Percentiles rank a stretch among this genome's conserved stretches.
phyloP scores from a whole-genome alignment of 371 early-diverging fungal species.

The Coemansia sp. region DNA sequence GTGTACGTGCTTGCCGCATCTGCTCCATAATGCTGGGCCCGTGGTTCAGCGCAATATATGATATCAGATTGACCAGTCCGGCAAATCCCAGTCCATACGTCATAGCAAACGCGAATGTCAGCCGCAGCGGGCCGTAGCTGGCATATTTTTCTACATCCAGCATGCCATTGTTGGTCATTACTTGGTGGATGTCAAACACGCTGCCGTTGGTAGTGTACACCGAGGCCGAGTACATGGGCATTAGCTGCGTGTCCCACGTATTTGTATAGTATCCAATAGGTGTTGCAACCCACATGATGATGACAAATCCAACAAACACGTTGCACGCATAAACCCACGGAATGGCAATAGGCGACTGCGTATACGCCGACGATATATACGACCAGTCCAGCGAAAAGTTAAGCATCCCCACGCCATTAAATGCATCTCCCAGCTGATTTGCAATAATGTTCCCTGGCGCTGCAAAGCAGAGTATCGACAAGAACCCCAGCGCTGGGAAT shows the following conservation, averaged over 20 bases:
- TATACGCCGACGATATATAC: conserved; percentile 58
- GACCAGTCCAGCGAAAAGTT: conserved; percentile 78
- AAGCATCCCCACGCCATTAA: conserved; percentile 68
- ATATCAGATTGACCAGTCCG: conserved; percentile 38
- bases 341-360: conserved; percentile 65
- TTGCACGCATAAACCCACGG: conserved; percentile 73
- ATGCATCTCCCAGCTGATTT: conserved; percentile 65
- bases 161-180: conserved; percentile 41
- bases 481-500: conserved; percentile 64
- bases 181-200: conserved; percentile 55
- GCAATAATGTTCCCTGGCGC: conserved; percentile 58
- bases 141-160: conserved; percentile 58
- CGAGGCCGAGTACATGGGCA: conserved; percentile 56
- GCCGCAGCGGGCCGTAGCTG: conserved; percentile 66
- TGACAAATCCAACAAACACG: conserved; percentile 64
- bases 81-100: conserved; percentile 61
- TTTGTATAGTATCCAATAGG: conserved; percentile 72
- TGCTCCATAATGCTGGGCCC: conserved; percentile 58
- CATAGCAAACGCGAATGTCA: conserved; percentile 67
- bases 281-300: conserved; percentile 72
- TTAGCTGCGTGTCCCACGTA: conserved; percentile 56
- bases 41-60: conserved; percentile 40
- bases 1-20: conserved; percentile 57
- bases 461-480: conserved; percentile 76
- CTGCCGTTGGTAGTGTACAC: conserved; percentile 57